Percentiles rank a stretch among this genome's conserved stretches.
Conservation (phyloP, 169 alveolate genomes). For the Plasmodium falciparum region DNA sequence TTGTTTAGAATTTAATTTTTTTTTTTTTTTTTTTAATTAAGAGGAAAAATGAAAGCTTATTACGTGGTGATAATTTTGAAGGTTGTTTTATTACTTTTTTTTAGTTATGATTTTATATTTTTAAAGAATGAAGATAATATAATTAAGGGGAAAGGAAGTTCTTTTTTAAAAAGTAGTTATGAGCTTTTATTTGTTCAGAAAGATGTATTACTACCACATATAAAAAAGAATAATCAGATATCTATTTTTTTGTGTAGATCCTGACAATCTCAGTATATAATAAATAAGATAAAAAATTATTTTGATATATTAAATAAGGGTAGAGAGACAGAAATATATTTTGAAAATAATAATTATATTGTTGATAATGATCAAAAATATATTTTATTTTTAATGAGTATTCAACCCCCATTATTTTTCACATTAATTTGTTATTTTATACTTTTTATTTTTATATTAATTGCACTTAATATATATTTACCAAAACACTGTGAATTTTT, state of each 20-base stretch:
- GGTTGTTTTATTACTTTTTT: slow-evolving; percentile 26
- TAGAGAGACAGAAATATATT: slow-evolving; percentile 39
- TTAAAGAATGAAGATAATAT: slow-evolving; percentile 29
- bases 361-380: slow-evolving; percentile 18
- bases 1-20: no score
- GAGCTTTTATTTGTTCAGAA: slow-evolving; percentile 49
- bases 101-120: slow-evolving; percentile 53
- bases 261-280: slow-evolving; percentile 63
- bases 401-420: slow-evolving; percentile 29
- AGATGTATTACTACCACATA: slow-evolving; percentile 42
- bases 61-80: slow-evolving; percentile 37
- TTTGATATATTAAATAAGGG: slow-evolving; percentile 36
- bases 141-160: neutral
- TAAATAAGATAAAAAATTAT: slow-evolving; percentile 41
- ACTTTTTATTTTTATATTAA: slow-evolving; percentile 21
- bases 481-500: slow-evolving; percentile 27
- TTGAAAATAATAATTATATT: slow-evolving; percentile 22
- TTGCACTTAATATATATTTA: slow-evolving; percentile 18
- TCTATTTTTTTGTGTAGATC: slow-evolving; percentile 64
- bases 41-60: slow-evolving; percentile 14
- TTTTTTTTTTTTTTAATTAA: no score
- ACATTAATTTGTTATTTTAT: slow-evolving; percentile 23
- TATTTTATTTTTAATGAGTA: slow-evolving; percentile 33
- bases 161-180: slow-evolving; percentile 34
- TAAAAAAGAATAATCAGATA: slow-evolving; percentile 53